Evolutionary conservation across 2,329 filamentous ascomycete species (phyloP), one percentile per base, ranked within the genome.

Genomic region (Xylaria sp.): DNA sequence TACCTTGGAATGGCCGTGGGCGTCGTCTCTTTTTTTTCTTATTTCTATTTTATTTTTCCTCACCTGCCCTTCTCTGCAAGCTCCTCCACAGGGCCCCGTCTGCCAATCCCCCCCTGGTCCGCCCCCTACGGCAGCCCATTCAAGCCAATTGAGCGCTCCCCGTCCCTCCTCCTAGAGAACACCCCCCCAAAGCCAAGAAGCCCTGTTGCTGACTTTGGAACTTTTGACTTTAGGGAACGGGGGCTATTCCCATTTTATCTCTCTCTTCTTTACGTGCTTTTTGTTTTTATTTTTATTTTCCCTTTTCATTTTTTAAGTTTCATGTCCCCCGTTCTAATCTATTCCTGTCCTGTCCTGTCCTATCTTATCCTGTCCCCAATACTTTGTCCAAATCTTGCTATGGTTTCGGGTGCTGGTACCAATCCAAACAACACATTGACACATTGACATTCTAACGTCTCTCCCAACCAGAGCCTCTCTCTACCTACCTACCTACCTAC

Each of bases 1-100:
- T 29, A 16, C 24, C 39, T 43, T 54, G 52, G 50, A 52, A 58
- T 56, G 50, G 50, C 49, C 49, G 47, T 51, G 50, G 50, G 58
- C 50, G 58, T 52, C 52, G 58, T 56, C 58, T 56, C 56, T 59
- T 54, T 52, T 50, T 59, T 56, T 56, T 61, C 55, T 55, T 52
- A 52, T 61, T 52, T n/a, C n/a, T n/a, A n/a, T 56, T 58, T 59
- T 54, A 50, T 50, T 59, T 56, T 56, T 61, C 55, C 58, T 52
- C 50, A 59, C 50, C 58, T 61, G 58, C 58, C 52, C 50, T 58
- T 52, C 44, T 53, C 47, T 55, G 50, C 51, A 47, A 55, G 54
- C 50, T 55, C 57, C 57, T 61, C 58, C 56, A 56, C 52, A 52
- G 13, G 20, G 39, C 18, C 40, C 19, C 24, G n/a, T n/a, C n/a